Base-by-base conservation (phyloP, 148 eudicot genomes). In the Rhododendron henanense region DNA sequence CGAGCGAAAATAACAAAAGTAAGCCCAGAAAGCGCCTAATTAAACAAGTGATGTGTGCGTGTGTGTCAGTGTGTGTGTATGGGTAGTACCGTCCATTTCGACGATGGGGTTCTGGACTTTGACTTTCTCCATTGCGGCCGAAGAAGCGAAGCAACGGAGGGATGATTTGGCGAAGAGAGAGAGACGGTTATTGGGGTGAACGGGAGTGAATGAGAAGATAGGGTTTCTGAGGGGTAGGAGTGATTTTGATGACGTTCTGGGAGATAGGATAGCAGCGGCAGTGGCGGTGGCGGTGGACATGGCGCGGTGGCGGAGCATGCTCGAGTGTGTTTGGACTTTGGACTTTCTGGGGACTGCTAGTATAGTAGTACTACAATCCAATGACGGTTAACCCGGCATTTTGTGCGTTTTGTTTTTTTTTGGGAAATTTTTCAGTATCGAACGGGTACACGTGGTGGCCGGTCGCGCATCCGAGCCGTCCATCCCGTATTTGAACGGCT, bases 11-110 rank as follows among this genome's bases (percentile, higher is more conserved):
- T 63, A 59, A 53, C 57, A 63, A 63, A 63, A 19, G 19, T 59
- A 19, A 10, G 15, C 35, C 33, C 33, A 25, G 14, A 2, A 31
- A 65, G 28, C 25, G 74, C 74, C 35, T 25, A 67, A 25, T 25
- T 71, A 31, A 33, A n/a, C 13, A 33, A 71, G 39, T 33, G 75
- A 13, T 10, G 35, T 10, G 75, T 25, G 69, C 2, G 23, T 65
- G 71, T 65, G 35, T 10, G 74, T 25, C 28, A 1, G n/a, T 65
- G 73, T 25, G 13, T 65, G 10, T 65, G 59, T 3, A 16, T 6
- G 59, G 25, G 13, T n/a, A n/a, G 15, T 89, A 94, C 96, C 96
- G 85, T 94, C 96, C 96, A 94, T 94, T 83, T 94, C 96, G 51
- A 94, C 96, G 63, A 94, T 86, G 18, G 96, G 96, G 74, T 92